These are phyloP conservation scores for Salvia sclarea DNA, from an alignment of 305 asterid species.

Conservation along the genomic window DNA sequence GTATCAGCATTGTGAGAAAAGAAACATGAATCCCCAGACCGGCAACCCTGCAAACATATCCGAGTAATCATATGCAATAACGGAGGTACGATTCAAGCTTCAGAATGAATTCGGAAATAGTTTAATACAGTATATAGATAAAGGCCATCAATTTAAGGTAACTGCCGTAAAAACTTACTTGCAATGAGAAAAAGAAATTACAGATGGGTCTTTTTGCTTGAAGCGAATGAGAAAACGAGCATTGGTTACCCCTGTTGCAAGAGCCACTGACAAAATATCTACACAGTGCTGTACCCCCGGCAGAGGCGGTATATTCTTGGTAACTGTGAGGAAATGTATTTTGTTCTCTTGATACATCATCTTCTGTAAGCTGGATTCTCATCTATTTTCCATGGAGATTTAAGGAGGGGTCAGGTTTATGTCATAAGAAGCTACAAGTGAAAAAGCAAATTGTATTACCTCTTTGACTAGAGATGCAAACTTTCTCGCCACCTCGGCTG, in stretches of 20 bases:
- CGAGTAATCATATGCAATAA: slow-evolving; percentile 12
- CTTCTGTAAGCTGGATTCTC: slow-evolving; percentile 59
- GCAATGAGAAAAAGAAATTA: slow-evolving; percentile 83
- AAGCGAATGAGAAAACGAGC: slow-evolving; percentile 76
- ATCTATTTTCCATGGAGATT: slow-evolving; percentile 50
- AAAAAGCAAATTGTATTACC: slow-evolving; percentile 50
- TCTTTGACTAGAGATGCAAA: slow-evolving; percentile 71
- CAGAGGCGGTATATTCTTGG: slow-evolving; percentile 34
- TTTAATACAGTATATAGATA: neutral
- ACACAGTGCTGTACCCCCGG: slow-evolving; percentile 53
- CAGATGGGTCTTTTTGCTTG: slow-evolving; percentile 60
- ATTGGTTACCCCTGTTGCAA: slow-evolving; percentile 79
- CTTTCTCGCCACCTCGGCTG: slow-evolving; percentile 52
- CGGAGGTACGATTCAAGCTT: no score
- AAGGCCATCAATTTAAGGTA: slow-evolving; percentile 6
- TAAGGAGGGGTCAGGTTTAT: slow-evolving; percentile 25
- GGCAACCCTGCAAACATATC: slow-evolving; percentile 75
- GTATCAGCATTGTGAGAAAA: slow-evolving; percentile 72
- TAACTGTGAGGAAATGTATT: slow-evolving; percentile 19
- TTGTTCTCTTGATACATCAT: slow-evolving; percentile 41
- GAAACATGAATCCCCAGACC: slow-evolving; percentile 69
- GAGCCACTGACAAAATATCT: slow-evolving; percentile 61
- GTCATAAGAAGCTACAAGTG: slow-evolving; percentile 26
- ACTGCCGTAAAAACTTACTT: slow-evolving; percentile 50
- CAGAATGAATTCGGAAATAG: neutral